These are phyloP conservation scores for Penicillium sp. DNA, from an alignment of 2,329 filamentous ascomycete species.

Conservation along the genomic window DNA sequence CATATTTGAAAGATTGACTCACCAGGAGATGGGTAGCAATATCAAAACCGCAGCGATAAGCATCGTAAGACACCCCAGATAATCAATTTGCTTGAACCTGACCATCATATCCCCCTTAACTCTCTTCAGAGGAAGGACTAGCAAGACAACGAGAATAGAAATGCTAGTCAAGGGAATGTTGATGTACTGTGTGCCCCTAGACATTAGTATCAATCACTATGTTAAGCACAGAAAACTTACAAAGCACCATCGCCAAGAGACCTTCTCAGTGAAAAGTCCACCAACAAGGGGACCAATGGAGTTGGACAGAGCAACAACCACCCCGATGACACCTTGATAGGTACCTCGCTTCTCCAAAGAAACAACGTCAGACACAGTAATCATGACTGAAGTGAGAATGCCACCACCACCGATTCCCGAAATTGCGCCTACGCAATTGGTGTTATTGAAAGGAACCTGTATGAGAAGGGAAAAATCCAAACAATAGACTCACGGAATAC, in stretches of 20 bases:
- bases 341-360: constrained; percentile 59
- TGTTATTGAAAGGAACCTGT: neutral
- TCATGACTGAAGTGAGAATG: constrained; percentile 58
- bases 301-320: constrained; percentile 45
- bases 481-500: constrained; percentile 57
- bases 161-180: constrained; percentile 3
- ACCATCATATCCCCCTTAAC: neutral
- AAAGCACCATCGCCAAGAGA: constrained; percentile 51
- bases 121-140: constrained; percentile 2
- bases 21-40: constrained; percentile 51
- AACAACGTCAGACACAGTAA: constrained; percentile 61
- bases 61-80: constrained; percentile 1
- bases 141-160: constrained; percentile 1
- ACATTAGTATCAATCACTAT: neutral
- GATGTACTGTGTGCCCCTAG: neutral
- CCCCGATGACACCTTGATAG: constrained; percentile 48
- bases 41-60: neutral
- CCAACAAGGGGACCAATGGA: constrained; percentile 47
- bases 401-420: constrained; percentile 62
- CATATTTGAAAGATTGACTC: neutral
- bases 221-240: neutral
- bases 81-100: constrained; percentile 5
- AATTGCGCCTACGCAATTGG: constrained; percentile 43
- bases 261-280: constrained; percentile 39
- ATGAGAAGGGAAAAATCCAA: constrained; percentile 53